Conservation (phyloP, 192 early-diverging fungal genomes). For the Thoreauomyces humboldtii region DNA sequence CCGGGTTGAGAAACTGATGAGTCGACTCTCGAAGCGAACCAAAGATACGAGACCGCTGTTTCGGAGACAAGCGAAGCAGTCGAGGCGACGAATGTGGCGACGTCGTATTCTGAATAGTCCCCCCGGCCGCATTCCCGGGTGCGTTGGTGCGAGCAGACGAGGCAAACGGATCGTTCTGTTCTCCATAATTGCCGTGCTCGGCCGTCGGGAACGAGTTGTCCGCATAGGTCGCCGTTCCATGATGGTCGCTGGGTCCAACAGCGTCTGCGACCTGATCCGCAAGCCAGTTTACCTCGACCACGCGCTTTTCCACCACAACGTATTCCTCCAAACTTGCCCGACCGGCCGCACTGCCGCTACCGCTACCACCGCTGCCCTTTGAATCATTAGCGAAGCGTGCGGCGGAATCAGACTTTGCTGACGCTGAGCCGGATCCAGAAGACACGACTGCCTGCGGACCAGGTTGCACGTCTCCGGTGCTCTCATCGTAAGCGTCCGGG, state of each 20-base stretch:
- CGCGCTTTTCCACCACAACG: slow-evolving; percentile 50
- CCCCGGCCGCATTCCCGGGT: too few species aligned
- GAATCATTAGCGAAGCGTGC: neutral
- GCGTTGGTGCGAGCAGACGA: too few species aligned
- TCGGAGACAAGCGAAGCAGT: neutral
- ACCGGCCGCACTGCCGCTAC: neutral
- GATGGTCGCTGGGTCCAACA: neutral
- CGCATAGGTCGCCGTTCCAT: too few species aligned
- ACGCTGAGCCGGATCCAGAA: neutral
- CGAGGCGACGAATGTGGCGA: slow-evolving; percentile 5
- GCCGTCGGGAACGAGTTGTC: too few species aligned
- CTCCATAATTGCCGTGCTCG: too few species aligned
- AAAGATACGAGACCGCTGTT: slow-evolving; percentile 28
- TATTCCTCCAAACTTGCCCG: slow-evolving; percentile 48
- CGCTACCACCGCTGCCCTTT: neutral
- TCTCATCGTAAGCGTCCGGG: slow-evolving; percentile 17
- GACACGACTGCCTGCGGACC: too few species aligned
- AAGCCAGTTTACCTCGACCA: slow-evolving; percentile 55
- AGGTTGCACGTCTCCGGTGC: neutral
- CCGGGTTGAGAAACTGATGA: slow-evolving; percentile 36
- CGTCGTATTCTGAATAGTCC: too few species aligned
- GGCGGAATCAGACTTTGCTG: neutral
- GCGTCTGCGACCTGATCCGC: slow-evolving; percentile 33
- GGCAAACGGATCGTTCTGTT: too few species aligned
- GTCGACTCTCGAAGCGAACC: slow-evolving; percentile 40